Evolutionary conservation across 805 yeast species (phyloP), one percentile per base, ranked within the genome.

Genomic region (Blastobotrys peoriensis): DNA sequence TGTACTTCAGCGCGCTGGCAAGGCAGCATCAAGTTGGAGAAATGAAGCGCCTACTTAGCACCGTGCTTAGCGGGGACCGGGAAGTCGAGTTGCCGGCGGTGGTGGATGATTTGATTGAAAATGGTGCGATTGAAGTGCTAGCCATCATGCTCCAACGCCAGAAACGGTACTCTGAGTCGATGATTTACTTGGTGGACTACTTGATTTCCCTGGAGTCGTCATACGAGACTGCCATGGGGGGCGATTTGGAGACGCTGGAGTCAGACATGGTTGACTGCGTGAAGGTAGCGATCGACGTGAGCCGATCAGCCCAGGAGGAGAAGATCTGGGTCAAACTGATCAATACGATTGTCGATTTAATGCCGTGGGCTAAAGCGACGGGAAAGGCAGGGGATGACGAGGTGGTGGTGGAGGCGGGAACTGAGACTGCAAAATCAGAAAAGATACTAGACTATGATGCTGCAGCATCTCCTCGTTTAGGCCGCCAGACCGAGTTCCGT

Each of bases 321-420:
- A 48, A 53, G 8, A 52, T 73, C 51, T 65, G 78, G 65, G 50
- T 72, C 8, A 50, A 57, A 3, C 51, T 75, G 4, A 58, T 73
- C 5, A 71, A 69, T 33, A 56, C 67, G 1, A 54, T 70, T 1
- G 72, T 73, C 3, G 57, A 54, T 17, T 39, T 53, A 6, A 40
- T 49, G 13, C n/a, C n/a, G n/a, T n/a, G n/a, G n/a, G n/a, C n/a
- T n/a, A n/a, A n/a, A n/a, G n/a, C n/a, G n/a, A n/a, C n/a, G n/a
- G n/a, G n/a, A n/a, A n/a, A n/a, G n/a, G n/a, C n/a, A n/a, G n/a
- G n/a, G n/a, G n/a, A n/a, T n/a, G n/a, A n/a, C n/a, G n/a, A n/a
- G n/a, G n/a, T n/a, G n/a, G n/a, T n/a, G n/a, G n/a, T n/a, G n/a
- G n/a, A n/a, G n/a, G n/a, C n/a, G n/a, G n/a, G n/a, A n/a, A n/a